These are phyloP conservation scores for Yamadazyma takamatsuzukensis DNA, from an alignment of 805 yeast species.

Conservation along the genomic window DNA sequence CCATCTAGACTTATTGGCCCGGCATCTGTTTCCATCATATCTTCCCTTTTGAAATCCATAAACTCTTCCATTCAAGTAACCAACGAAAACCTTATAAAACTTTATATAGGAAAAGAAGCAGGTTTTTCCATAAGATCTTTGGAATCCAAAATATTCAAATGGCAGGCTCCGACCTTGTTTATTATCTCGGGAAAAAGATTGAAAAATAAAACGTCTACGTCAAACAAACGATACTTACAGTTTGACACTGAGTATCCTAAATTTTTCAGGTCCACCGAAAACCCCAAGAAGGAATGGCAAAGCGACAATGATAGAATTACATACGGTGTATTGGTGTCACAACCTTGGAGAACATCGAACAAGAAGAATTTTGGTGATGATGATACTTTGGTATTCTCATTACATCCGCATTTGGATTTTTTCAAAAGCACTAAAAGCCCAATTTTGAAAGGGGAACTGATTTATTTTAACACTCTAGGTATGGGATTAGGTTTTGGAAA, in stretches of 20 bases:
- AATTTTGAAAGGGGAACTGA: conserved; percentile 31
- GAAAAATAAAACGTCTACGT: conserved; percentile 25
- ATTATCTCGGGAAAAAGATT: conserved; percentile 63
- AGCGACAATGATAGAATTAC: conserved; percentile 41
- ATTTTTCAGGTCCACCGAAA: conserved; percentile 25
- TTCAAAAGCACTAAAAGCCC: conserved; percentile 32
- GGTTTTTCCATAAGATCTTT: conserved; percentile 89
- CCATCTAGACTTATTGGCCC: conserved; percentile 39
- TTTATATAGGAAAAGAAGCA: conserved; percentile 68
- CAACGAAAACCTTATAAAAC: conserved; percentile 48
- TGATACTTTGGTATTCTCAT: conserved; percentile 55
- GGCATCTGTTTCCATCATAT: conserved; percentile 36
- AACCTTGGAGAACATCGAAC: conserved; percentile 78
- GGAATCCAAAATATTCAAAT: conserved; percentile 78
- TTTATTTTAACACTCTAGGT: conserved; percentile 69
- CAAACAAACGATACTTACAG: conserved; percentile 45
- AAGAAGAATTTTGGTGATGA: conserved; percentile 69
- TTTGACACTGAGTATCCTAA: conserved; percentile 49
- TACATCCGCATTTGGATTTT: conserved; percentile 62
- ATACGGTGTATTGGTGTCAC: conserved; percentile 61
- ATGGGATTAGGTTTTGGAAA: conserved; percentile 85
- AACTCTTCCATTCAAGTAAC: conserved; percentile 34
- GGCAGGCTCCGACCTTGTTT: conserved; percentile 83
- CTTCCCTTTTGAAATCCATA: conserved; percentile 24
- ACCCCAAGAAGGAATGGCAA: conserved; percentile 28